Evolutionary conservation across 345 rosid species (phyloP).

Genomic region (Salix purpurea): DNA sequence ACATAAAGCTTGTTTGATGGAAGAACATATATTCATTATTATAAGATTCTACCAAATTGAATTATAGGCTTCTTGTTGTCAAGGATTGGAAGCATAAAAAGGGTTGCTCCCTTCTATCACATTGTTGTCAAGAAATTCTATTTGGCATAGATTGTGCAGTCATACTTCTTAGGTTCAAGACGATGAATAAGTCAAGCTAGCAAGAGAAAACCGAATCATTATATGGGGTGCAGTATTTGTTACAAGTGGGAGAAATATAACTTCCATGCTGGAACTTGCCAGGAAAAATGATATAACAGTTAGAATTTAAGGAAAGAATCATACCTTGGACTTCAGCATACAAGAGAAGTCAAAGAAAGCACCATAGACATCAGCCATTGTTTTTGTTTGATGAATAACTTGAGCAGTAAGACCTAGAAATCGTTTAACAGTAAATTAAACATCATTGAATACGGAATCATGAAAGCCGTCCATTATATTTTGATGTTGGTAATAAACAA

Average conservation of each 20-base stretch:
- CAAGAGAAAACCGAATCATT: not conserved
- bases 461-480: not conserved
- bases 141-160: not conserved
- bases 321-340: slow-evolving; percentile 70
- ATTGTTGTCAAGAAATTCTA: not conserved
- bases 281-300: not conserved
- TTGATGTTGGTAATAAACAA: not conserved
- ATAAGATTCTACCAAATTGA: not conserved
- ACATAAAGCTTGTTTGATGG: not conserved
- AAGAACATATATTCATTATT: not conserved
- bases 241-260: not conserved
- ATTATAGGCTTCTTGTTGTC: not conserved
- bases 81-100: not conserved
- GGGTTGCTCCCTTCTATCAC: not conserved
- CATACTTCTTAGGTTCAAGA: not conserved
- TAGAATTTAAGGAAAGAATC: not conserved
- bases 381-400: slow-evolving; percentile 68
- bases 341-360: slow-evolving; percentile 74
- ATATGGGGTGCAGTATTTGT: not conserved
- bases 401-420: slow-evolving; percentile 85
- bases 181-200: not conserved
- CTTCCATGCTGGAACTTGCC: not conserved
- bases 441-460: not conserved
- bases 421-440: not conserved
- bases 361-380: slow-evolving; percentile 88